phyloP scores from a whole-genome alignment of 176 grass and related monocot species.

The Ensete glaucum region DNA sequence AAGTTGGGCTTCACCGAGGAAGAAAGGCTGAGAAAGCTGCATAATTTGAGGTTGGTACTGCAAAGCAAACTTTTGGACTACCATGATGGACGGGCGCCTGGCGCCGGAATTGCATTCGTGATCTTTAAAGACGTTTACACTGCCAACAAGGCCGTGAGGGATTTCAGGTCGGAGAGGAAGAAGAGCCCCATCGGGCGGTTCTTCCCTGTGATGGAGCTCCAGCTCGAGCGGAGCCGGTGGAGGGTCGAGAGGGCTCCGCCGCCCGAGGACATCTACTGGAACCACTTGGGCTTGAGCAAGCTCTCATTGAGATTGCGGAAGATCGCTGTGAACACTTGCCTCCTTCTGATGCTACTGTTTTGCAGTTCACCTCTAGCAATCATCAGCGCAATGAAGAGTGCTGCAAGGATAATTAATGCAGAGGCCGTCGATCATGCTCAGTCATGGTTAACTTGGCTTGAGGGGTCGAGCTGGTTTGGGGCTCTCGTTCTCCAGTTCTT shows the following conservation, averaged over 20 bases:
- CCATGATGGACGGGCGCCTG: slow-evolving; percentile 52
- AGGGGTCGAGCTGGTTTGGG: slow-evolving; percentile 91
- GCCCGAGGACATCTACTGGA: slow-evolving; percentile 96
- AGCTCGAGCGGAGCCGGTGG: slow-evolving; percentile 77
- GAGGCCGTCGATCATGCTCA: slow-evolving; percentile 94
- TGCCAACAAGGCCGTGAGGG: slow-evolving; percentile 80
- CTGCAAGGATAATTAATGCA: slow-evolving; percentile 82
- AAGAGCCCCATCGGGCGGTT: slow-evolving; percentile 64
- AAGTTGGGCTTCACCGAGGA: slow-evolving; percentile 77
- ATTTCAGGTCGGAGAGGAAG: slow-evolving; percentile 83
- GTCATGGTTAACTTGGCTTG: slow-evolving; percentile 83
- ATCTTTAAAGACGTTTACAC: slow-evolving; percentile 97
- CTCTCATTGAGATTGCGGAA: slow-evolving; percentile 58
- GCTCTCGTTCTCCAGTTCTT: slow-evolving; percentile 86
- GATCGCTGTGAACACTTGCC: slow-evolving; percentile 81
- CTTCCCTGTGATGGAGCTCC: slow-evolving; percentile 88
- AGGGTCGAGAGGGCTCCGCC: slow-evolving; percentile 85
- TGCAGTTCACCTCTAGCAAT: slow-evolving; percentile 87
- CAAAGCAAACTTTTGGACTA: slow-evolving; percentile 69
- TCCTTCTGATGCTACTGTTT: slow-evolving; percentile 86
- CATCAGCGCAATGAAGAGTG: slow-evolving; percentile 82
- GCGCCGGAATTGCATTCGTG: slow-evolving; percentile 82
- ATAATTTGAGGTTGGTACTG: slow-evolving; percentile 59
- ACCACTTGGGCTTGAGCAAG: slow-evolving; percentile 80
- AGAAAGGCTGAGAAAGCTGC: slow-evolving; percentile 59